Percentiles rank a stretch among this genome's conserved stretches.
phyloP scores from a whole-genome alignment of 805 yeast genomes.

The Saturnispora galanensis region DNA sequence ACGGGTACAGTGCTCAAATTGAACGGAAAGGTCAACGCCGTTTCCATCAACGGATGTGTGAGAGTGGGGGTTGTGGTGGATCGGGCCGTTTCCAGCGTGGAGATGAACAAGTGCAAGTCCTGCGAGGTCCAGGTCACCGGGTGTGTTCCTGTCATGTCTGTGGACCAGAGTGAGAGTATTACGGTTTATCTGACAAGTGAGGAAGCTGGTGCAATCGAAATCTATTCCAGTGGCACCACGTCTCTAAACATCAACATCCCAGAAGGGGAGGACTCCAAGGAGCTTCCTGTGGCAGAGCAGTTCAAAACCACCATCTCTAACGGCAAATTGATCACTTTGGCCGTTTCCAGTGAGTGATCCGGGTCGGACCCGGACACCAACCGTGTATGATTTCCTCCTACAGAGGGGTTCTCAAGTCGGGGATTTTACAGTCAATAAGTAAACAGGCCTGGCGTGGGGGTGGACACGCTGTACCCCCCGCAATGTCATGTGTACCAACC shows the following conservation, averaged over 20 bases:
- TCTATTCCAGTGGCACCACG: conserved; percentile 78
- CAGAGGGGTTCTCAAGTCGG: no score
- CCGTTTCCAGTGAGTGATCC: conserved; percentile 48
- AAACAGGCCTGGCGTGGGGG: no score
- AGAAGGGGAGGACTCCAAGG: conserved; percentile 64
- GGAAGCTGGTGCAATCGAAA: conserved; percentile 39
- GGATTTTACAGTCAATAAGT: no score
- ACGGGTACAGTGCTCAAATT: conserved; percentile 63
- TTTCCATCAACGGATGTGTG: conserved; percentile 64
- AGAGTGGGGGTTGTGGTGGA: conserved; percentile 76
- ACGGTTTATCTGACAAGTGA: conserved; percentile 40
- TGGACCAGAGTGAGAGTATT: conserved; percentile 87
- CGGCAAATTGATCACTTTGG: conserved; percentile 57
- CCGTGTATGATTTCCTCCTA: no score
- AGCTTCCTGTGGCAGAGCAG: conserved; percentile 87
- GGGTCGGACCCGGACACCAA: conserved; percentile 9
- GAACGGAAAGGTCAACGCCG: conserved; percentile 86
- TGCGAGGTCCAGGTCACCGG: conserved; percentile 83
- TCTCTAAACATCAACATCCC: conserved; percentile 82
- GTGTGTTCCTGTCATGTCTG: conserved; percentile 69
- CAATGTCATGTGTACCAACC: no score
- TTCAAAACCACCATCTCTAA: conserved; percentile 55
- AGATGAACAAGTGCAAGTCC: conserved; percentile 68
- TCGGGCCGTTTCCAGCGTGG: conserved; percentile 77
- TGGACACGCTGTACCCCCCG: no score